Percentiles rank a stretch among this genome's conserved stretches.
phyloP scores from a whole-genome alignment of 2,329 filamentous ascomycete genomes.

The Claviceps maximensis region DNA sequence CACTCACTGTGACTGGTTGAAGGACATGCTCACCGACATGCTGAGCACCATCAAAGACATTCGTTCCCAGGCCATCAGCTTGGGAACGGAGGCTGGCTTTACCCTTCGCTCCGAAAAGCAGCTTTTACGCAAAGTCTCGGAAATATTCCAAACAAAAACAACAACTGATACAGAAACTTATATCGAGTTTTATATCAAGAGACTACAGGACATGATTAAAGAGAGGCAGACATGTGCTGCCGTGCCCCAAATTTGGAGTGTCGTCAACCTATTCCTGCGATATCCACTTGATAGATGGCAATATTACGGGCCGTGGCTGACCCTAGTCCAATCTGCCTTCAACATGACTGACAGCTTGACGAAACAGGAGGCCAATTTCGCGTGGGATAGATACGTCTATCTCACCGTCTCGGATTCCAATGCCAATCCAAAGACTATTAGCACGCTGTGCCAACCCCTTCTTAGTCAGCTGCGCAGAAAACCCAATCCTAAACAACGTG shows the following conservation, averaged over 20 bases:
- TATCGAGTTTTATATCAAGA: constrained; percentile 53
- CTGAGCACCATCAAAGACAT: constrained; percentile 68
- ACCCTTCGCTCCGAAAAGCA: constrained; percentile 55
- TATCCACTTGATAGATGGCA: constrained; percentile 56
- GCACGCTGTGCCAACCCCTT: constrained; percentile 51
- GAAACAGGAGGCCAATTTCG: constrained; percentile 64
- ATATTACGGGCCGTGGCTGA: constrained; percentile 60
- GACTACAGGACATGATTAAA: constrained; percentile 56
- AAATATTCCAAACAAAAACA: constrained; percentile 45
- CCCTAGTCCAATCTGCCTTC: constrained; percentile 70
- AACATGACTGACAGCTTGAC: constrained; percentile 61
- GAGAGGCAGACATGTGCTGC: constrained; percentile 36
- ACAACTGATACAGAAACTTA: constrained; percentile 43
- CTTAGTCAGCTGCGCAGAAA: constrained; percentile 55
- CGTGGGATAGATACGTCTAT: constrained; percentile 78
- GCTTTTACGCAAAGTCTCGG: constrained; percentile 52
- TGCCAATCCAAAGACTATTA: constrained; percentile 27
- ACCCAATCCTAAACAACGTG: constrained; percentile 39
- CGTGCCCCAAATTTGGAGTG: constrained; percentile 83
- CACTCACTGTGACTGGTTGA: constrained; percentile 62
- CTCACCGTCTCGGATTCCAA: constrained; percentile 52
- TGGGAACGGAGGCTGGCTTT: constrained; percentile 60
- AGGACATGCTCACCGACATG: constrained; percentile 70
- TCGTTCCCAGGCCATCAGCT: constrained; percentile 56
- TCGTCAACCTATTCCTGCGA: constrained; percentile 66